phyloP scores from a whole-genome alignment of 345 rosid species.

The Turritis glabra region DNA sequence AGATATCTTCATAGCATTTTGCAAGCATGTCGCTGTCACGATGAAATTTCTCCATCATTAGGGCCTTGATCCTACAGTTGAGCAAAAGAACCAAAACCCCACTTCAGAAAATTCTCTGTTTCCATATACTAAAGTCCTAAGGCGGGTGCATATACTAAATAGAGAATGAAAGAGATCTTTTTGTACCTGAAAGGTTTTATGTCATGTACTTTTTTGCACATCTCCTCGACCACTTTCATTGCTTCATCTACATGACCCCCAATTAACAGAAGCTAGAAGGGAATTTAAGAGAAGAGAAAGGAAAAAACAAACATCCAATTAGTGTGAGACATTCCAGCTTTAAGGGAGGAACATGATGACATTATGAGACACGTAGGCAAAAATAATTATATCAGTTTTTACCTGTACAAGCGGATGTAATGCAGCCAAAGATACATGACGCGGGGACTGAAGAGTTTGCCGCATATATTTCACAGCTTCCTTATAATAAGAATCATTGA shows the following conservation, averaged over 20 bases:
- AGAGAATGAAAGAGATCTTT: neutral
- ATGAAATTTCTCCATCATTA: conserved; percentile 58
- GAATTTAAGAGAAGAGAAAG: neutral
- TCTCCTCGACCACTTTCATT: conserved; percentile 52
- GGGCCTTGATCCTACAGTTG: conserved; percentile 57
- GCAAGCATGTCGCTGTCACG: conserved; percentile 44
- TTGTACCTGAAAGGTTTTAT: conserved; percentile 64
- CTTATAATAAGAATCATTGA: conserved; percentile 48
- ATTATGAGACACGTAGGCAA: neutral
- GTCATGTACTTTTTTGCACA: conserved; percentile 46
- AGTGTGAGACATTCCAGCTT: conserved; percentile 1
- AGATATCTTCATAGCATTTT: conserved; percentile 60
- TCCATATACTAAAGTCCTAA: conserved; percentile 1
- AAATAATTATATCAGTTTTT: neutral
- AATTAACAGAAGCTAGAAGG: conserved; percentile 62
- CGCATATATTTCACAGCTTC: conserved; percentile 65
- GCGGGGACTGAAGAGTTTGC: conserved; percentile 48
- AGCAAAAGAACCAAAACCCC: neutral
- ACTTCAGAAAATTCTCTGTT: conserved; percentile 13
- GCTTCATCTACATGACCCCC: conserved; percentile 71
- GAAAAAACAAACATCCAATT: neutral
- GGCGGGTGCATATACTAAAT: neutral
- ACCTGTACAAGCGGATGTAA: conserved; percentile 87
- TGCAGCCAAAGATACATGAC: conserved; percentile 47
- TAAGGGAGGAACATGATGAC: neutral